phyloP scores from a whole-genome alignment of 257 asterid genomes.

The Solanum rostratum region DNA sequence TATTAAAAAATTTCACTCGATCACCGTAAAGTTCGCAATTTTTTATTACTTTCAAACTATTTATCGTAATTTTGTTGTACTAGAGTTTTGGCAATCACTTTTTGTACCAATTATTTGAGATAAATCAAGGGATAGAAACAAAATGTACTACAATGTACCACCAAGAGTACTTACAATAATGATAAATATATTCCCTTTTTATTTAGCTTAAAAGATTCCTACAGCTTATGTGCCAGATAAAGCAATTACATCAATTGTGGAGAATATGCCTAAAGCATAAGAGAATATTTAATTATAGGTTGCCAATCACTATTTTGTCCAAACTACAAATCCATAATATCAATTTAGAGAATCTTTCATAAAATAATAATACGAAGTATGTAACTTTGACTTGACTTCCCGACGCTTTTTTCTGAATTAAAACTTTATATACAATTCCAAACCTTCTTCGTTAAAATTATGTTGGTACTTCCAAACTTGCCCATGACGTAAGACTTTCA shows the following conservation, averaged over 20 bases:
- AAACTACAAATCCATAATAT: background rate
- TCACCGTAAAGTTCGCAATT: background rate
- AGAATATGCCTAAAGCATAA: background rate
- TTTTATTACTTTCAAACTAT: no score
- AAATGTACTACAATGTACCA: background rate
- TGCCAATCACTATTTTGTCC: background rate
- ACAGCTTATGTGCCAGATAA: background rate
- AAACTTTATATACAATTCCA: background rate
- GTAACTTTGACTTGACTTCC: background rate
- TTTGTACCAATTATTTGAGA: background rate
- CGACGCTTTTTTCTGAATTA: background rate
- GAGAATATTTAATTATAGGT: background rate
- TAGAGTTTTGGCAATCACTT: background rate
- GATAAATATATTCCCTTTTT: background rate
- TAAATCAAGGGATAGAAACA: background rate
- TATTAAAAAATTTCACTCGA: no score
- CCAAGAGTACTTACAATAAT: background rate
- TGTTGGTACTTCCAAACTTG: background rate
- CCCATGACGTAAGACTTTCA: background rate
- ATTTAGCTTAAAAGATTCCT: background rate
- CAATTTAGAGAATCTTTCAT: background rate
- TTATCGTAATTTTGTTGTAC: background rate
- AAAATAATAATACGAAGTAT: background rate
- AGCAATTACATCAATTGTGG: background rate
- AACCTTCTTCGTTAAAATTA: background rate